Evolutionary conservation across 2,329 filamentous ascomycete genomes (phyloP).

Genomic region (Sporothrix sp.): DNA sequence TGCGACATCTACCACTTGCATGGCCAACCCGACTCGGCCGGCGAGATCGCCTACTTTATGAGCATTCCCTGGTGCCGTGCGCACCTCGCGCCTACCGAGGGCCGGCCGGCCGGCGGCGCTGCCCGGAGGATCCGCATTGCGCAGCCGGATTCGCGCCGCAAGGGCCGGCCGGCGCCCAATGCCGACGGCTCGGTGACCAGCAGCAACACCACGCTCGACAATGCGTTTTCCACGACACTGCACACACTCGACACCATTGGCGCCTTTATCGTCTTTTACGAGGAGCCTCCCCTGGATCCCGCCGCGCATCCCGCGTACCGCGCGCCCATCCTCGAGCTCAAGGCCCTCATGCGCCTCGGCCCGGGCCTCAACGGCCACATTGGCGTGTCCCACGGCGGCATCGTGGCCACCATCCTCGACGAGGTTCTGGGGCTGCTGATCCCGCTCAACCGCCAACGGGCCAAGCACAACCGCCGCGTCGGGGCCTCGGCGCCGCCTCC

Average conservation of each 20-base stretch:
- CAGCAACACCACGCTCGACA: conserved; percentile 7
- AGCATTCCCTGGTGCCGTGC: conserved; percentile 40
- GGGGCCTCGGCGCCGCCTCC: not conserved
- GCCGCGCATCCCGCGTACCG: not conserved
- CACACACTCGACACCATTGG: conserved; percentile 40
- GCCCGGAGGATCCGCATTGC: conserved; percentile 24
- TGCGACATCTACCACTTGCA: not conserved
- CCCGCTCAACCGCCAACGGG: conserved; percentile 27
- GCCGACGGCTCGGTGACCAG: conserved; percentile 5
- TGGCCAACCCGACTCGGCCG: not conserved
- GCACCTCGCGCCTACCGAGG: conserved; percentile 31
- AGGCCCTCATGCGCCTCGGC: conserved; percentile 34
- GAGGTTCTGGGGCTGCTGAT: conserved; percentile 45
- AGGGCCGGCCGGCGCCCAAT: conserved; percentile 23
- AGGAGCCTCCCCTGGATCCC: conserved; percentile 20
- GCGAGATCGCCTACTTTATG: conserved; percentile 22
- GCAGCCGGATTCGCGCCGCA: conserved; percentile 28
- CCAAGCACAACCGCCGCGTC: not conserved
- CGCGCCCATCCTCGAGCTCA: conserved; percentile 22
- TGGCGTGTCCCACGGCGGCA: conserved; percentile 46
- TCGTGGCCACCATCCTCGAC: conserved; percentile 48
- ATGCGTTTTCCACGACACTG: conserved; percentile 38
- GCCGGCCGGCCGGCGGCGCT: not conserved
- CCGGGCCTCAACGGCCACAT: conserved; percentile 44
- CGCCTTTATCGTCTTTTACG: conserved; percentile 34